phyloP scores from a whole-genome alignment of 2,329 filamentous ascomycete genomes.

The Pyricularia grisea region DNA sequence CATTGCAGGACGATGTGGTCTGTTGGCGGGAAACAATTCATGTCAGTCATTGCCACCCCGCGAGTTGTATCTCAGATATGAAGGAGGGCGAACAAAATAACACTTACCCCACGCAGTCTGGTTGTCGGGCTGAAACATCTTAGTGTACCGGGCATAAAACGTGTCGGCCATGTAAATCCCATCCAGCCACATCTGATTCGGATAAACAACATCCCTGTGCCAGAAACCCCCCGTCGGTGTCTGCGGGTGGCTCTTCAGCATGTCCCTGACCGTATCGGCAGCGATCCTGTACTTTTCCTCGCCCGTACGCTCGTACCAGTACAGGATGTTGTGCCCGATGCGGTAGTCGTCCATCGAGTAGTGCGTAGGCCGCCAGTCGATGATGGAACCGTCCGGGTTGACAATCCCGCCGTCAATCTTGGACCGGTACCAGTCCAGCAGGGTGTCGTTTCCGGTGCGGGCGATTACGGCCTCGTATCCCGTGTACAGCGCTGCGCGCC shows the following conservation, averaged over 20 bases:
- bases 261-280: slow-evolving; percentile 32
- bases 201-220: slow-evolving; percentile 37
- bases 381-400: background rate
- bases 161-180: slow-evolving; percentile 41
- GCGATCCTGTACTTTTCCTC: slow-evolving; percentile 38
- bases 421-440: slow-evolving; percentile 2
- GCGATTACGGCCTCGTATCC: slow-evolving; percentile 2
- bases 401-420: slow-evolving; percentile 1
- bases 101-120: slow-evolving; percentile 24
- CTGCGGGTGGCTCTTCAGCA: slow-evolving; percentile 38
- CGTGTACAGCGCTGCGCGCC: slow-evolving; percentile 1
- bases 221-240: slow-evolving; percentile 44
- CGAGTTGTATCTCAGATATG: background rate
- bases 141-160: slow-evolving; percentile 31
- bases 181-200: slow-evolving; percentile 49
- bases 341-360: slow-evolving; percentile 5
- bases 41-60: background rate
- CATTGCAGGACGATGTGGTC: slow-evolving; percentile 18
- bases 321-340: slow-evolving; percentile 1
- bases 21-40: background rate
- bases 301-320: slow-evolving; percentile 18
- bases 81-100: background rate
- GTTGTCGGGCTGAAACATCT: slow-evolving; percentile 25
- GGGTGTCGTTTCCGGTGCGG: slow-evolving; percentile 1
- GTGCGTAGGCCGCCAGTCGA: slow-evolving; percentile 1